These are phyloP conservation scores for Jackrogersella multiformis DNA, from an alignment of 495 filamentous ascomycete genomes.

Conservation along the genomic window DNA sequence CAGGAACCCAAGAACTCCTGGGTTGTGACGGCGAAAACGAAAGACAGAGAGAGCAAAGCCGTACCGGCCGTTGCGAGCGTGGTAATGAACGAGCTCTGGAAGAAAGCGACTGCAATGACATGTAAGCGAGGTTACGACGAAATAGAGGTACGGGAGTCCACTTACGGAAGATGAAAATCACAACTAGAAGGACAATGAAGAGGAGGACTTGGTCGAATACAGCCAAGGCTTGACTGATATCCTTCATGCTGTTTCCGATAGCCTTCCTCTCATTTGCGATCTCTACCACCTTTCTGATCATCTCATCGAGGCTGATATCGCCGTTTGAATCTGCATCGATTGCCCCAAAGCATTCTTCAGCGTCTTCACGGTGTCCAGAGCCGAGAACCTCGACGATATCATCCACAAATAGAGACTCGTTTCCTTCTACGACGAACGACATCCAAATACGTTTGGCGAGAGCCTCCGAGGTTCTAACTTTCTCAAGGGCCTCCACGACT, in stretches of 20 bases:
- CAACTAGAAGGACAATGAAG: conserved; percentile 79
- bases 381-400: conserved; percentile 92
- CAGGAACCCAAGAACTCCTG: conserved; percentile 96
- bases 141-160: conserved; percentile 1
- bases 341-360: conserved; percentile 80
- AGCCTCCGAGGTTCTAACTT: conserved; percentile 81
- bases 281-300: conserved; percentile 86
- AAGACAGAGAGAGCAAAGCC: conserved; percentile 90
- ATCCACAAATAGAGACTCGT: conserved; percentile 77
- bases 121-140: conserved; percentile 29
- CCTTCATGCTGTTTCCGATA: conserved; percentile 91
- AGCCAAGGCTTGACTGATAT: conserved; percentile 92
- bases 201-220: conserved; percentile 87
- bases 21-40: conserved; percentile 88
- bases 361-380: conserved; percentile 70
- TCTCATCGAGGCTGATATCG: conserved; percentile 93
- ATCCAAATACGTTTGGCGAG: conserved; percentile 94
- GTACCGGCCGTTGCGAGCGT: conserved; percentile 95
- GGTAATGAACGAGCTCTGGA: conserved; percentile 82
- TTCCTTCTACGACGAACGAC: conserved; percentile 94
- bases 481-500: conserved; percentile 87
- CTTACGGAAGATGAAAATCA: conserved; percentile 85
- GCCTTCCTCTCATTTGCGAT: conserved; percentile 84
- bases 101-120: conserved; percentile 71
- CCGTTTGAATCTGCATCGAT: conserved; percentile 91